These are phyloP conservation scores for Heterobasidion irregulare DNA, from an alignment of 1,284 basidiomycete species.

Conservation along the genomic window DNA sequence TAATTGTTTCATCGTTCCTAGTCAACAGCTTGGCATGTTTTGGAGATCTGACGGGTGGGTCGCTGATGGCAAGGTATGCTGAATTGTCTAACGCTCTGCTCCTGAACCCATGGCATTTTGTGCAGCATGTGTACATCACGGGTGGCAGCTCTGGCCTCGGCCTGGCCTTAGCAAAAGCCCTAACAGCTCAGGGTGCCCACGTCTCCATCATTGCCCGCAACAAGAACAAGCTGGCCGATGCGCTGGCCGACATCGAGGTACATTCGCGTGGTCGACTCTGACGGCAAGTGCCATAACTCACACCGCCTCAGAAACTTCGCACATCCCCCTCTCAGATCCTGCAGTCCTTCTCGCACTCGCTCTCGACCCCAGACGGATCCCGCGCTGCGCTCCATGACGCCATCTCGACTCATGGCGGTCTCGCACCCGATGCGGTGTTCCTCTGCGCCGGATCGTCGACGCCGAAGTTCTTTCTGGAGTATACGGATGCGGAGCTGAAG, in stretches of 20 bases:
- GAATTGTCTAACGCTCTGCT: not conserved
- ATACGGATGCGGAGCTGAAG: conserved; percentile 49
- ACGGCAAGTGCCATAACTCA: too few relatives aligned
- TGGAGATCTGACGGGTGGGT: conserved; percentile 9
- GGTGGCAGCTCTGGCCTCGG: conserved; percentile 81
- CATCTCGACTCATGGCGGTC: conserved; percentile 30
- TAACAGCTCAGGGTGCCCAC: conserved; percentile 68
- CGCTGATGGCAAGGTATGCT: conserved; percentile 13
- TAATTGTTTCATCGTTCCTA: too few relatives aligned
- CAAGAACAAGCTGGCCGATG: conserved; percentile 48
- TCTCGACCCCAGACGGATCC: not conserved
- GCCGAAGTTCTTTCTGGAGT: conserved; percentile 71
- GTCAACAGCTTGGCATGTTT: not conserved
- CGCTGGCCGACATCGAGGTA: conserved; percentile 59
- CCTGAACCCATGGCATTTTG: not conserved
- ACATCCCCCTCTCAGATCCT: not conserved
- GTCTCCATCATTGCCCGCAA: conserved; percentile 79
- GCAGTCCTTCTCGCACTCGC: not conserved
- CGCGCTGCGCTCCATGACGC: not conserved
- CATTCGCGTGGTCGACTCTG: not conserved
- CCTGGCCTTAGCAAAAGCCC: conserved; percentile 58
- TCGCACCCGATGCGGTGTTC: conserved; percentile 68
- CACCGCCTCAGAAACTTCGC: not conserved
- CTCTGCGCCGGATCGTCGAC: conserved; percentile 67
- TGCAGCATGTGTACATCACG: conserved; percentile 69